Percentiles rank a stretch among this genome's conserved stretches.
phyloP scores from a whole-genome alignment of 169 alveolate species.

The Eimeria praecox region DNA sequence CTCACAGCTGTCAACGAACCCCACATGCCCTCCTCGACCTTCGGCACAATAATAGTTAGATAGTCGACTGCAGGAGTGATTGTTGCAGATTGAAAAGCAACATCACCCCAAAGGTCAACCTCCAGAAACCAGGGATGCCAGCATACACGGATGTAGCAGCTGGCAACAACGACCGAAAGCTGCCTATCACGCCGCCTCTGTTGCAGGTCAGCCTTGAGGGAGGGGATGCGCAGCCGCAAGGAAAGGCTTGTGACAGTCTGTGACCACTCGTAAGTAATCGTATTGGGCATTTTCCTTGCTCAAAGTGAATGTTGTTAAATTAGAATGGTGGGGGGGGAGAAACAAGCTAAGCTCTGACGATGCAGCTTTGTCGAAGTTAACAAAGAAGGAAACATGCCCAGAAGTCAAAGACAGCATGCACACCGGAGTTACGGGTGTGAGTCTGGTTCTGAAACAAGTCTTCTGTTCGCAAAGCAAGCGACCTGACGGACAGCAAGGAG shows the following conservation, averaged over 20 bases:
- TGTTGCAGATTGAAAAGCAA: constrained; percentile 18
- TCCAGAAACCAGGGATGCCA: constrained; percentile 58
- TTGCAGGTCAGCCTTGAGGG: constrained; percentile 54
- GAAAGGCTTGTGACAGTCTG: constrained; percentile 43
- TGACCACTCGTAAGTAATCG: constrained; percentile 66
- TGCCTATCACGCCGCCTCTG: constrained; percentile 9
- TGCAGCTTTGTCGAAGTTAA: not conserved
- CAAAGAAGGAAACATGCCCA: not conserved
- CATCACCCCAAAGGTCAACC: constrained; percentile 56
- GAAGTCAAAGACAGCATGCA: not conserved
- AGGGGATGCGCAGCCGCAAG: constrained; percentile 51
- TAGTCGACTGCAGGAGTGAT: constrained; percentile 31
- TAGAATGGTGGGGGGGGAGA: not conserved
- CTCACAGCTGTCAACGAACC: constrained; percentile 37
- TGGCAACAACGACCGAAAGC: constrained; percentile 43
- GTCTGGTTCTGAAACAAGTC: not conserved
- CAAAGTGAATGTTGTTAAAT: not conserved
- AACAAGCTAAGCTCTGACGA: not conserved
- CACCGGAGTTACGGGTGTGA: not conserved
- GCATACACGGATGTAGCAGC: constrained; percentile 64
- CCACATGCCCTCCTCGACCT: constrained; percentile 44
- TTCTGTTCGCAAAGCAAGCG: not conserved
- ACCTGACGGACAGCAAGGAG: too few relatives aligned
- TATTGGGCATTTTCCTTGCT: constrained; percentile 27
- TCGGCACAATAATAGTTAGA: constrained; percentile 59